phyloP scores from a whole-genome alignment of 352 stramenopile genomes.

The Halophytophthora polymorphica region DNA sequence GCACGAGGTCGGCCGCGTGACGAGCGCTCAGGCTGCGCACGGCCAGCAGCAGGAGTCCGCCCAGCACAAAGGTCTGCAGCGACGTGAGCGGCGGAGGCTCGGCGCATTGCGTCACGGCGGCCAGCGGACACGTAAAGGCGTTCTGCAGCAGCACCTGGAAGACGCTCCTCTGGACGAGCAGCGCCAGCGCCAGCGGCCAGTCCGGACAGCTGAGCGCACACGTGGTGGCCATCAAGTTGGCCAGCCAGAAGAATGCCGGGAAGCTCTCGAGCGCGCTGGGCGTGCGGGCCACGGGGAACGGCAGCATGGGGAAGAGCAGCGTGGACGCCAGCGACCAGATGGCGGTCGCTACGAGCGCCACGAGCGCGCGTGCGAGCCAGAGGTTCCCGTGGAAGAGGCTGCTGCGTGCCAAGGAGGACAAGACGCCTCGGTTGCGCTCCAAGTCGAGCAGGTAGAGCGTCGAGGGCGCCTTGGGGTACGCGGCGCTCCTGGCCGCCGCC shows the following conservation, averaged over 20 bases:
- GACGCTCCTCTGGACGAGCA: slow-evolving; percentile 35
- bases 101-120: slow-evolving; percentile 8
- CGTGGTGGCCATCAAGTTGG: slow-evolving; percentile 30
- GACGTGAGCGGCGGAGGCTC: slow-evolving; percentile 24
- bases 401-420: slow-evolving; percentile 19
- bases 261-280: slow-evolving; percentile 24
- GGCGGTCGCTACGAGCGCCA: slow-evolving; percentile 21
- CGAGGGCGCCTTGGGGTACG: slow-evolving; percentile 13
- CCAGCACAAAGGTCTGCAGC: slow-evolving; percentile 33
- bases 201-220: slow-evolving; percentile 33
- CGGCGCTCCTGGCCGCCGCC: not conserved
- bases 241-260: slow-evolving; percentile 37
- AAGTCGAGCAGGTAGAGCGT: slow-evolving; percentile 24
- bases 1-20: slow-evolving; percentile 31
- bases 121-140: slow-evolving; percentile 31
- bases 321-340: slow-evolving; percentile 32
- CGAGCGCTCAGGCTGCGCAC: slow-evolving; percentile 22
- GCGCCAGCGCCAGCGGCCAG: slow-evolving; percentile 22
- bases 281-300: slow-evolving; percentile 30
- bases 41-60: slow-evolving; percentile 27
- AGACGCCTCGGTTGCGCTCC: slow-evolving; percentile 19
- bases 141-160: slow-evolving; percentile 45
- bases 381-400: slow-evolving; percentile 30
- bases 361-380: slow-evolving; percentile 14
- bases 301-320: slow-evolving; percentile 15